Conservation (phyloP, 2,329 filamentous ascomycete species). For the Pseudocercospora fijiensis region DNA sequence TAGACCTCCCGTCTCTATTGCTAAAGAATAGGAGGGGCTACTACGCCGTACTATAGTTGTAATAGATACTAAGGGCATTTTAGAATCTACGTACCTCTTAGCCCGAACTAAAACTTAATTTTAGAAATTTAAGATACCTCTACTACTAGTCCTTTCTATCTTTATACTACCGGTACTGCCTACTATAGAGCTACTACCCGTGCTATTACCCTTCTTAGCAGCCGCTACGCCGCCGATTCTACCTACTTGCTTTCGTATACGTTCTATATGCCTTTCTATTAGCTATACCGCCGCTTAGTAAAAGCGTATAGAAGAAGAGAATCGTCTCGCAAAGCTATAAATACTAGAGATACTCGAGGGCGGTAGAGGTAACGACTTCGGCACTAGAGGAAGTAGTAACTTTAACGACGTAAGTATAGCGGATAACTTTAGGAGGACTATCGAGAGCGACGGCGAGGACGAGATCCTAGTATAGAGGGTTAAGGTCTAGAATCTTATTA, state of each 20-base stretch:
- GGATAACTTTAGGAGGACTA: too few species aligned
- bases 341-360: constrained; percentile 34
- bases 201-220: too few species aligned
- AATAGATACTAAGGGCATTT: constrained; percentile 15
- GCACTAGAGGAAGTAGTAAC: not conserved
- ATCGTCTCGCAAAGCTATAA: constrained; percentile 39
- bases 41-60: constrained; percentile 12
- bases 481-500: constrained; percentile 2
- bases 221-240: constrained; percentile 47
- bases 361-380: constrained; percentile 6
- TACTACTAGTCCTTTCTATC: constrained; percentile 55
- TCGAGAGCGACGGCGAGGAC: constrained; percentile 25
- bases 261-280: constrained; percentile 84
- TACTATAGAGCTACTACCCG: constrained; percentile 46
- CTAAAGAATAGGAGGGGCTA: constrained; percentile 11
- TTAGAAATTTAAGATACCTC: constrained; percentile 33
- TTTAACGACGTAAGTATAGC: not conserved
- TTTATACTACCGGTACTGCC: constrained; percentile 41
- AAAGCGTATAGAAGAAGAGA: constrained; percentile 33
- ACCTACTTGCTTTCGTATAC: constrained; percentile 86
- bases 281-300: constrained; percentile 69
- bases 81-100: constrained; percentile 19
- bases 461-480: constrained; percentile 19
- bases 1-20: constrained; percentile 8
- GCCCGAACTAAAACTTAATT: not conserved